A percentile compares a stretch with the other conserved stretches of the same genome.
Conservation (phyloP, 495 filamentous ascomycete genomes). For the Neurospora sp. region DNA sequence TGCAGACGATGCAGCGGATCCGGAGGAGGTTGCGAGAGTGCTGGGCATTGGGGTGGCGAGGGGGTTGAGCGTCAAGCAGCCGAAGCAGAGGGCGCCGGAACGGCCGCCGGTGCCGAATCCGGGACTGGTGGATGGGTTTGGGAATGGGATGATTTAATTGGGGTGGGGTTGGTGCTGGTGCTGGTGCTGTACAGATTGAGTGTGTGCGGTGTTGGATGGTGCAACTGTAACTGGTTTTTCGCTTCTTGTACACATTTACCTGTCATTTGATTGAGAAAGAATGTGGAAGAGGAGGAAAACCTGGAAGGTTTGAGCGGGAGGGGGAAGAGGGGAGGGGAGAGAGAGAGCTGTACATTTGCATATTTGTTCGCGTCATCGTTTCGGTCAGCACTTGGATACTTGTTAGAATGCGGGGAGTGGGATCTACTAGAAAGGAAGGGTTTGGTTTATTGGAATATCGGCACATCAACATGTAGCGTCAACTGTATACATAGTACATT, state of each 20-base stretch:
- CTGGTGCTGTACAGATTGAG: background rate
- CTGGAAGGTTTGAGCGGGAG: background rate
- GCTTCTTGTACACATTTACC: background rate
- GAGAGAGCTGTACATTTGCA: background rate
- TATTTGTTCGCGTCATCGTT: background rate
- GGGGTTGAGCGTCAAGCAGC: constrained; percentile 19
- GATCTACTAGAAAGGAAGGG: background rate
- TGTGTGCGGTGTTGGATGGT: background rate
- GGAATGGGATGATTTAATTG: constrained; percentile 17
- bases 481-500: background rate
- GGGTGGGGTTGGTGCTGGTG: background rate
- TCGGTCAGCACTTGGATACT: background rate
- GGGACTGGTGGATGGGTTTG: constrained; percentile 15
- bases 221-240: background rate
- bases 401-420: background rate
- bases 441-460: background rate
- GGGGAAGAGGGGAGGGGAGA: background rate
- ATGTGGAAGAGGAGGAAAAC: background rate
- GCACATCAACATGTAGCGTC: background rate
- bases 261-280: background rate
- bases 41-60: constrained; percentile 23
- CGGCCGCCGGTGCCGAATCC: background rate
- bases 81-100: constrained; percentile 1
- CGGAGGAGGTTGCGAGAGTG: background rate
- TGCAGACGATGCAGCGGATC: background rate